Base-by-base conservation (phyloP, 148 eudicot species). In the Agrostemma githago region DNA sequence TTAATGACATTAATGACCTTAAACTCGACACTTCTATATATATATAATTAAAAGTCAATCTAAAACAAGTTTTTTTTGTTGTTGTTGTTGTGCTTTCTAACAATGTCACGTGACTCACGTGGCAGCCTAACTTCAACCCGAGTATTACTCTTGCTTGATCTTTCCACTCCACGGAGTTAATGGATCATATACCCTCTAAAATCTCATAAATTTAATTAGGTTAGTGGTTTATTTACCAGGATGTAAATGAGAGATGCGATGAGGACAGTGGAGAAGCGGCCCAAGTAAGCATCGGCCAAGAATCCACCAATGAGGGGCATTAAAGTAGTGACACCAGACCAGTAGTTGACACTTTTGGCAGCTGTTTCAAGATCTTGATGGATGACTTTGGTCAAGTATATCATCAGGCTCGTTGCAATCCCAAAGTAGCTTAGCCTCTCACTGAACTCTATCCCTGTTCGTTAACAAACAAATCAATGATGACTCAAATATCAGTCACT, bases 401-500 rank as follows among this genome's bases (percentile, higher is more conserved):
- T 86, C 79, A 93, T 90, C 70, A 93, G 69, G 59, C 88, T 93
- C 75, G 94, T 73, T 48, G 92, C 89, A 60, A 93, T 79, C 5
- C 96, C 96, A 63, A 90, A 91, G 81, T 90, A 90, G 71, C 89
- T 87, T 73, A 93, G 76, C 80, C 96, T 89, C 81, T 93, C 98
- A 75, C 94, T 86, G 76, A 90, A 90, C 81, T 93, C 98, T 54
- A 93, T 89, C 73, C 87, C 98, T 93, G 88, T 84, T 26, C 34
- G 34, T 26, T 26, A 26, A 26, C 34, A 26, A 26, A 26, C 34
- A 0, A 26, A 26, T 26, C 1, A 26, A 26, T 26, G 1, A 26
- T 26, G 34, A 26, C 34, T 26, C 34, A 26, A 26, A 26, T 26
- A 26, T 26, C 34, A 26, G n/a, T n/a, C n/a, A n/a, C n/a, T n/a